Evolutionary conservation across 768 basidiomycete genomes (phyloP).

Genomic region (Mycena epipterygia): DNA sequence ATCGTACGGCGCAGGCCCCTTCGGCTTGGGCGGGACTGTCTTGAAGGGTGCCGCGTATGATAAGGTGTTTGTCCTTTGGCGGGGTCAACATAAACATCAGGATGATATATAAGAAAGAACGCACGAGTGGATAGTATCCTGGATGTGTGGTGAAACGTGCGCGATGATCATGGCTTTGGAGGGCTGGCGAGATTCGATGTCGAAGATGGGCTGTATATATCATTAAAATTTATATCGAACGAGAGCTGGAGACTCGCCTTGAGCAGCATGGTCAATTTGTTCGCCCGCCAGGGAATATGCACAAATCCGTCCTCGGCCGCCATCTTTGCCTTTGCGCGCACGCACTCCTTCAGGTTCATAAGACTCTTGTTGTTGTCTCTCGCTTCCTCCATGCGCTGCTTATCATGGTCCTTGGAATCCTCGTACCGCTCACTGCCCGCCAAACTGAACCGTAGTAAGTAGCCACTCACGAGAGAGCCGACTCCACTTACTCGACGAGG

Average conservation of each 20-base stretch:
- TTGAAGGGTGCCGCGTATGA: slow-evolving; percentile 52
- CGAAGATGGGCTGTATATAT: slow-evolving; percentile 48
- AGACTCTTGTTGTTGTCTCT: slow-evolving; percentile 53
- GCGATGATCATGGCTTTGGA: slow-evolving; percentile 50
- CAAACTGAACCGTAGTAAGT: slow-evolving; percentile 39
- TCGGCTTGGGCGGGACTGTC: slow-evolving; percentile 44
- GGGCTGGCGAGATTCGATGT: slow-evolving; percentile 48
- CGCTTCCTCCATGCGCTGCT: slow-evolving; percentile 51
- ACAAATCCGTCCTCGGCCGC: slow-evolving; percentile 52
- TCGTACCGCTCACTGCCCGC: slow-evolving; percentile 54
- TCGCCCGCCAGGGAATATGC: slow-evolving; percentile 51
- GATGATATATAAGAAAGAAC: background rate
- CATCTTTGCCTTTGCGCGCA: slow-evolving; percentile 52
- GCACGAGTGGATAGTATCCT: slow-evolving; percentile 47
- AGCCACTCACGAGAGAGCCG: background rate
- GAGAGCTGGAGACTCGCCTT: slow-evolving; percentile 37
- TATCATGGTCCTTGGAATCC: slow-evolving; percentile 51
- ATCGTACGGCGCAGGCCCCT: slow-evolving; percentile 48
- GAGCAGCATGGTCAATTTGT: slow-evolving; percentile 52
- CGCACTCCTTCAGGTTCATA: slow-evolving; percentile 54
- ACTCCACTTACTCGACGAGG: slow-evolving; percentile 49
- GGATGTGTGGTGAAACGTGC: slow-evolving; percentile 53
- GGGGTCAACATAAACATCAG: background rate
- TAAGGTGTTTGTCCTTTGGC: slow-evolving; percentile 46
- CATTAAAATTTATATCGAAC: background rate